Evolutionary conservation across 345 rosid genomes (phyloP).

Genomic region (Gossypium herbaceum): DNA sequence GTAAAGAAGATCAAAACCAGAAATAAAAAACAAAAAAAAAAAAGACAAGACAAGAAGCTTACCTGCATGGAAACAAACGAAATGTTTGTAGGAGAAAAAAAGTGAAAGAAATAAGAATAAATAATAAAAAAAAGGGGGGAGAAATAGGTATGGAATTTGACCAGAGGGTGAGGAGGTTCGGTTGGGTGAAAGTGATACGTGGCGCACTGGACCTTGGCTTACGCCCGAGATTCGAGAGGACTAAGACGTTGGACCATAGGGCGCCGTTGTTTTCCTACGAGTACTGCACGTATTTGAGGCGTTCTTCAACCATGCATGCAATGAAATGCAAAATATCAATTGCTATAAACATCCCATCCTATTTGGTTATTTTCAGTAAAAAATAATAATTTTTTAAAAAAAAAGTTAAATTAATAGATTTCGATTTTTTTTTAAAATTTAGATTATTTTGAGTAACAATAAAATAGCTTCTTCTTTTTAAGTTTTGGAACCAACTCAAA

Average conservation of each 20-base stretch:
- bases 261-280: background rate
- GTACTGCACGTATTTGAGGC: background rate
- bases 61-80: constrained; percentile 2
- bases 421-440: no score
- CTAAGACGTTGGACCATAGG: background rate
- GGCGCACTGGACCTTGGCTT: background rate
- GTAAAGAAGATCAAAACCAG: background rate
- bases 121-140: background rate
- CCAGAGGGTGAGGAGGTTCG: background rate
- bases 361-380: background rate
- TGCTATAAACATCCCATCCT: background rate
- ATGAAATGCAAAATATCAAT: background rate
- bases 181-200: background rate
- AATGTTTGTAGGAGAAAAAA: background rate
- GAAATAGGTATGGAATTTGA: background rate
- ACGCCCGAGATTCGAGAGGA: background rate
- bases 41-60: background rate
- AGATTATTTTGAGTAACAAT: no score
- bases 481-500: no score
- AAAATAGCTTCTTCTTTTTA: no score
- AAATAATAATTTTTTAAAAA: no score
- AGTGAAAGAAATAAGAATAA: background rate
- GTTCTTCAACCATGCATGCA: background rate
- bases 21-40: background rate
- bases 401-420: no score